Conservation (phyloP, 2,329 filamentous ascomycete species). For the Penicillium occitanis region DNA sequence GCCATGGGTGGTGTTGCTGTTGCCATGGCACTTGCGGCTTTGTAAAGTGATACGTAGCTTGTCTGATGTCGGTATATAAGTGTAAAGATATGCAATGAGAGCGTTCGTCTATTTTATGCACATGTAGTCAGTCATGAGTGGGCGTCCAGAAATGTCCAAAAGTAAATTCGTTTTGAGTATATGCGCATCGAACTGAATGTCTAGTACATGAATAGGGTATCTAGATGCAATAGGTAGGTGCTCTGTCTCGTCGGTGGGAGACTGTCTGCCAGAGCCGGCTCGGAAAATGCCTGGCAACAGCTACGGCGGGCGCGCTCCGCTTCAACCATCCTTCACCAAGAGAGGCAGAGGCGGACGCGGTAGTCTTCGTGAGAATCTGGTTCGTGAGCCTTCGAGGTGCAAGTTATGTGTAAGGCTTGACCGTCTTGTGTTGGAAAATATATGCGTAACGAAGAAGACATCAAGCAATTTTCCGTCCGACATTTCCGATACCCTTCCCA, state of each 20-base stretch:
- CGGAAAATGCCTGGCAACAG: background rate
- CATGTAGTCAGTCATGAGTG: background rate
- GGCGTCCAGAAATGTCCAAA: too few species aligned
- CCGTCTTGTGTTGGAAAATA: background rate
- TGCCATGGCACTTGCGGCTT: constrained; percentile 19
- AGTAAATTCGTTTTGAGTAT: background rate
- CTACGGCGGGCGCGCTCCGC: background rate
- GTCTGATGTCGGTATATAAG: background rate
- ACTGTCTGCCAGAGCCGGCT: background rate
- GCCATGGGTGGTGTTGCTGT: constrained; percentile 22
- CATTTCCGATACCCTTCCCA: constrained; percentile 88
- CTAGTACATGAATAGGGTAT: background rate
- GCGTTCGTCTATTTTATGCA: background rate
- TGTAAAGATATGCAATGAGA: background rate
- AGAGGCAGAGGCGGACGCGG: background rate
- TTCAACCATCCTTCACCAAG: background rate
- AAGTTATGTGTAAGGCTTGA: background rate
- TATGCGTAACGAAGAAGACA: background rate
- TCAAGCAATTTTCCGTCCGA: constrained; percentile 82
- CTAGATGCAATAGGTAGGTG: background rate
- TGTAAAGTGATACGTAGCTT: constrained; percentile 8
- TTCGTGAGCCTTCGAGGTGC: background rate
- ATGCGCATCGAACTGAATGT: background rate
- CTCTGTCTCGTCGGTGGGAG: background rate
- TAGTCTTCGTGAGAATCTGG: background rate